Conservation (phyloP, 2,329 filamentous ascomycete species). For the Xylaria sp. region DNA sequence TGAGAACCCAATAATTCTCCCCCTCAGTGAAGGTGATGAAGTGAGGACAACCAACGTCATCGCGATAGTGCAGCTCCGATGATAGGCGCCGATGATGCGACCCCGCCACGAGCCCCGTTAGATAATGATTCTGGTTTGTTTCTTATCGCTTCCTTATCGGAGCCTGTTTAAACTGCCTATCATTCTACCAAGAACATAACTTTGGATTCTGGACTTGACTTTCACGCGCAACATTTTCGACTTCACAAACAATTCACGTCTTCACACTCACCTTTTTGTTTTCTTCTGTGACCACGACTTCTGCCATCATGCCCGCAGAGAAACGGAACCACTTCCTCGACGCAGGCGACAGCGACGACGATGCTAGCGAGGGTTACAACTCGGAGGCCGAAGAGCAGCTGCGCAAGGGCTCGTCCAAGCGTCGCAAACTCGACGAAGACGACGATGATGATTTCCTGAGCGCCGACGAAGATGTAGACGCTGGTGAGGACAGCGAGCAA, state of each 20-base stretch:
- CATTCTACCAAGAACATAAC: constrained; percentile 2
- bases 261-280: background rate
- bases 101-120: constrained; percentile 16
- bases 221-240: background rate
- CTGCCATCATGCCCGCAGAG: constrained; percentile 54
- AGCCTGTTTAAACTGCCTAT: background rate
- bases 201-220: background rate
- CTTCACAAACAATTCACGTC: background rate
- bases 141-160: constrained; percentile 14
- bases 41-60: background rate
- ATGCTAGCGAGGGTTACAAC: constrained; percentile 55
- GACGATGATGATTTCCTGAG: constrained; percentile 31
- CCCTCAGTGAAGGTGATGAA: background rate
- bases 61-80: background rate
- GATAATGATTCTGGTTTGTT: background rate
- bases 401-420: constrained; percentile 60
- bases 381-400: constrained; percentile 56
- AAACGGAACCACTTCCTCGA: constrained; percentile 71
- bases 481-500: constrained; percentile 28
- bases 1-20: background rate
- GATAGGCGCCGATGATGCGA: background rate
- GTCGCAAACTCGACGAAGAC: constrained; percentile 31
- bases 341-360: constrained; percentile 53
- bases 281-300: background rate
- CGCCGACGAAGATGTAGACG: constrained; percentile 25